Evolutionary conservation across 495 filamentous ascomycete species (phyloP), one percentile per base, ranked within the genome.

Genomic region (Aspergillus ellipticus): DNA sequence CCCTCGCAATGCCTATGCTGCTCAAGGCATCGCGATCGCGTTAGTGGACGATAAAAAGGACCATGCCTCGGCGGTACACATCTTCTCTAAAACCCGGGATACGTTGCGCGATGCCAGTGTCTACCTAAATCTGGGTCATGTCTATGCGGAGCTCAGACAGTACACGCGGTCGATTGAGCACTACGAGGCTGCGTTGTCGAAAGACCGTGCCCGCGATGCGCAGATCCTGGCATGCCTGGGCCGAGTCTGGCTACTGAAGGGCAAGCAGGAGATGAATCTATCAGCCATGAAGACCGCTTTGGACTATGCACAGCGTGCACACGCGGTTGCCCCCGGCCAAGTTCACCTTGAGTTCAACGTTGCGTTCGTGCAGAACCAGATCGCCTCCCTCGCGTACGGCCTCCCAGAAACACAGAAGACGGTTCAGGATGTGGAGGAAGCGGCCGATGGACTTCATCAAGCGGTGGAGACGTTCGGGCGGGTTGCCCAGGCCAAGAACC

Each of bases 321-420:
- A 92, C 26, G 81, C 83, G 41, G 77, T 89, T 39, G 84, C 88
- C 0, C 89, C 91, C 1, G 89, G 92, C 17, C 89, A 95, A 62
- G 77, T 90, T 7, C 89, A 96, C 72, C 88, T 94, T 65, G 87
- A 93, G 66, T 98, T 98, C 82, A 98, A 98, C 67, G 89, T 98
- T 15, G 94, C 94, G 20, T 98, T 96, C 59, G 90, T 97, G 16
- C 92, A 97, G 65, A 91, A 96, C 57, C 91, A 96, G 67, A 83
- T 97, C 49, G 92, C 93, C 31, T 85, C 86, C 22, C 78, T 88
- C 35, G 82, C 96, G n/a, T 83, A 90, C 74, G 77, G 73, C 47
- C 79, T 96, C 17, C 76, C 79, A 22, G 87, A 96, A 56, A 79
- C 79, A 0, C 88, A 95, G 58, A 83, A 90, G 42, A 90, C 85